Base-by-base conservation (phyloP, 805 yeast genomes). In the Candida ovalis region DNA sequence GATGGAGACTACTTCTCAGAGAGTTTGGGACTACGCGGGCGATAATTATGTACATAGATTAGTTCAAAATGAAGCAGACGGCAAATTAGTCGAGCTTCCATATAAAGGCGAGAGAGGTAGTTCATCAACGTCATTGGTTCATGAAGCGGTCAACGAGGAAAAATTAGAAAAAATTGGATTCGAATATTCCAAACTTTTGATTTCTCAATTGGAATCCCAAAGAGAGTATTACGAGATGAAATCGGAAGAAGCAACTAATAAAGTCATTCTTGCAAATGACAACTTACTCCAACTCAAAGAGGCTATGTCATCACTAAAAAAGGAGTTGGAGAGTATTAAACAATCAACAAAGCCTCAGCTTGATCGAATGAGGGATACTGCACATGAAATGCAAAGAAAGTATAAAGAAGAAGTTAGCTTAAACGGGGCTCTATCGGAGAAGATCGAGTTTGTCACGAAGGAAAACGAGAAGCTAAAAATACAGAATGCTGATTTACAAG, bases 11-110 rank as follows among this genome's bases (percentile, higher is more conserved):
- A 67, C 74, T 10, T 80, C 95, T 0, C 94, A 90, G 51, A 72
- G 97, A 37, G 96, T 90, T 1, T 90, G 97, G 97, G 97, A 90
- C 63, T 90, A 90, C 63, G 90, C 91, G 0, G 91, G 91, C 2
- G 97, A 90, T 62, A 82, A 81, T 54, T 90, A 90, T 63, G 97
- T 90, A 9, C 97, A 90, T 64, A 67, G 97, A 43, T 68, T 90
- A 39, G 77, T 90, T 3, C 88, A 90, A 51, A 89, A 88, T 64
- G 91, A 87, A 62, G 75, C 84, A 0, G 97, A 90, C 62, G 97
- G 97, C 0, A 91, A 91, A 57, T 67, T 91, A 28, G 96, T 90
- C 2, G 97, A 90, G 63, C 71, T 89, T 13, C 79, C 81, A 5
- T 59, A 75, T 13, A 54, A 62, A 6, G 62, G 56, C 12, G 50